Evolutionary conservation across 2,329 filamentous ascomycete species (phyloP), one percentile per base, ranked within the genome.

Genomic region (Fusarium annulatum): DNA sequence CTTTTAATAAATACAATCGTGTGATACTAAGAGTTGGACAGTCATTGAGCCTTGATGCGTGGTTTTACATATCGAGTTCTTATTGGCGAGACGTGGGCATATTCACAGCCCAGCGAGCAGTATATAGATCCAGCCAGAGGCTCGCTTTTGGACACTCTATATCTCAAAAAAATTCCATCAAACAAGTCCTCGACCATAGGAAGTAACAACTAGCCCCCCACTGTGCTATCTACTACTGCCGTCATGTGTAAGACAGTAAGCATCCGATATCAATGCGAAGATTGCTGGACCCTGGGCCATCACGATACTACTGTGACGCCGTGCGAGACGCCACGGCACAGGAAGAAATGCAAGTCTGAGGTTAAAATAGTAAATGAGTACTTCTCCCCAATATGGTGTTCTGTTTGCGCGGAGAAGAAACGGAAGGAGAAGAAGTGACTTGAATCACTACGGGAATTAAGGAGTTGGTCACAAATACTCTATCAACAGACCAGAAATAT

Each of bases 21-120:
- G n/a, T 19, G 16, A 15, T 3, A 5, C 12, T 19, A 4, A 3
- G 6, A 10, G 5, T 3, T 19, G 6, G 6, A 9, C 4, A 23
- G 8, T 19, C 4, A 23, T 2, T 23, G 16, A 19, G 8, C 14
- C 0, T 23, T 5, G 21, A 16, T 34, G 12, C 9, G 12, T 34
- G 15, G 21, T 4, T 23, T 15, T 7, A 5, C 28, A 10, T 34
- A 5, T 19, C 6, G 4, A 34, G 12, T 7, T 14, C 10, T 7
- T 19, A 34, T 19, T 19, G 8, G 4, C 10, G 6, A 28, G 9
- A 9, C 7, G 15, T 11, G 18, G 2, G 10, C 5, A 26, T n/a
- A 39, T n/a, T 39, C 23, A 39, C 12, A 28, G 34, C 5, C 14
- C 3, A 26, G 11, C 3, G 16, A 16, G 19, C 15, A 21, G 8